Conservation (phyloP, 2,329 filamentous ascomycete species). For the Huntiella decipiens region DNA sequence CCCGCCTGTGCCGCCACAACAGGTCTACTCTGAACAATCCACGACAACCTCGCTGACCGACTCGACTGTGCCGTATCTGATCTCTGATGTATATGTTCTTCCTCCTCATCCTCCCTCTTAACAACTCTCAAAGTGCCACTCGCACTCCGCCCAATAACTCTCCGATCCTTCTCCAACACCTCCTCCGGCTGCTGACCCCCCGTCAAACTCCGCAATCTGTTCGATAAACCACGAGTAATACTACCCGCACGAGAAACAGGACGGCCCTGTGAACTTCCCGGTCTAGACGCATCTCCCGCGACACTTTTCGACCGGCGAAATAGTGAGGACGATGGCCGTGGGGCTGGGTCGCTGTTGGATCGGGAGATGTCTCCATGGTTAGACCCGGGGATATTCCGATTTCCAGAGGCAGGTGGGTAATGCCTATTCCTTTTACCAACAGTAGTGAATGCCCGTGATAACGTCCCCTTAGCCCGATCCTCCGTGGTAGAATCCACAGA, state of each 20-base stretch:
- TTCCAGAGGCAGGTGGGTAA: constrained; percentile 9
- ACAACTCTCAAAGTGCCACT: constrained; percentile 43
- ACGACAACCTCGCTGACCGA: constrained; percentile 1
- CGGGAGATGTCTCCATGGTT: neutral
- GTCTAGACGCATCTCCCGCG: constrained; percentile 1
- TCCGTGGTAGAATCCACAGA: constrained; percentile 16
- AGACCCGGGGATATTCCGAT: constrained; percentile 6
- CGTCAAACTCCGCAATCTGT: constrained; percentile 27
- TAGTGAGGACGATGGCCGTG: constrained; percentile 6
- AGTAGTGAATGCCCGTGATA: constrained; percentile 7
- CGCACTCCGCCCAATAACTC: constrained; percentile 38
- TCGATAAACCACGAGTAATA: constrained; percentile 29
- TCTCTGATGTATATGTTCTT: constrained; percentile 2
- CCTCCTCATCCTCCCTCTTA: constrained; percentile 18
- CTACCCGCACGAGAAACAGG: constrained; percentile 22
- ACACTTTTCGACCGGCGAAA: neutral
- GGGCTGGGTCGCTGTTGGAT: constrained; percentile 7
- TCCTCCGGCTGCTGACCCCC: neutral
- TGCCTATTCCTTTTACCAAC: constrained; percentile 8
- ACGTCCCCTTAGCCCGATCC: constrained; percentile 3
- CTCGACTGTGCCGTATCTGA: constrained; percentile 6
- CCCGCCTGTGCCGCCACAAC: constrained; percentile 7
- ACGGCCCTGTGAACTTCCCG: constrained; percentile 4
- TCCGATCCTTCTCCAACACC: constrained; percentile 25
- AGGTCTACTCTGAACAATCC: constrained; percentile 2